Evolutionary conservation across 2,329 filamentous ascomycete species (phyloP).

Genomic region (Fusarium chaquense): DNA sequence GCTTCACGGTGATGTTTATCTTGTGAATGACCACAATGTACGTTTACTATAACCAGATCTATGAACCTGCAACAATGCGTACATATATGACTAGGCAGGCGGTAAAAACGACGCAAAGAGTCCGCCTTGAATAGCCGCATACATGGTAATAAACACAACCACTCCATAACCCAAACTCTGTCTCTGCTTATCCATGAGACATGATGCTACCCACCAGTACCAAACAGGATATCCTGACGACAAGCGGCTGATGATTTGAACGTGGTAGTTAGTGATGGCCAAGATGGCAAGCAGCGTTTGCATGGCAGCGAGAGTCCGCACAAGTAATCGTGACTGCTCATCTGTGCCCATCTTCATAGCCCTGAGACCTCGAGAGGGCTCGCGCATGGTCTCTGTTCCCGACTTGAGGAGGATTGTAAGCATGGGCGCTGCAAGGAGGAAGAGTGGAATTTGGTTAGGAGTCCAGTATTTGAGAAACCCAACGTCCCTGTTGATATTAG

Average conservation of each 20-base stretch:
- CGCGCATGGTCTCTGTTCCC: conserved; percentile 56
- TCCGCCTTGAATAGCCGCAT: conserved; percentile 83
- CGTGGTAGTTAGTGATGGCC: conserved; percentile 85
- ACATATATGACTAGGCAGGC: conserved; percentile 70
- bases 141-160: conserved; percentile 80
- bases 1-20: too few species aligned
- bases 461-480: conserved; percentile 95
- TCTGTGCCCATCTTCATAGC: conserved; percentile 11
- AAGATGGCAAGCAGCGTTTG: conserved; percentile 79
- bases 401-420: conserved; percentile 73
- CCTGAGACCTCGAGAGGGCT: conserved; percentile 31
- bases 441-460: conserved; percentile 84
- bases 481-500: conserved; percentile 73
- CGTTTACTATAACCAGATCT: not conserved
- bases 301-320: conserved; percentile 73
- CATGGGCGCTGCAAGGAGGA: conserved; percentile 84
- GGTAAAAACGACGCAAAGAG: conserved; percentile 93
- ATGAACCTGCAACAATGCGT: not conserved
- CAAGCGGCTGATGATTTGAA: conserved; percentile 92
- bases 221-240: conserved; percentile 90
- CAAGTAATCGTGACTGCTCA: conserved; percentile 48
- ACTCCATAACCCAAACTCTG: conserved; percentile 54
- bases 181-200: conserved; percentile 53
- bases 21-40: not conserved
- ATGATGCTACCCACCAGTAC: conserved; percentile 82